Percentiles rank a stretch among this genome's conserved stretches.
Evolutionary conservation across 2,329 filamentous ascomycete species (phyloP).

Genomic region (Penicillium fuscoglaucum): DNA sequence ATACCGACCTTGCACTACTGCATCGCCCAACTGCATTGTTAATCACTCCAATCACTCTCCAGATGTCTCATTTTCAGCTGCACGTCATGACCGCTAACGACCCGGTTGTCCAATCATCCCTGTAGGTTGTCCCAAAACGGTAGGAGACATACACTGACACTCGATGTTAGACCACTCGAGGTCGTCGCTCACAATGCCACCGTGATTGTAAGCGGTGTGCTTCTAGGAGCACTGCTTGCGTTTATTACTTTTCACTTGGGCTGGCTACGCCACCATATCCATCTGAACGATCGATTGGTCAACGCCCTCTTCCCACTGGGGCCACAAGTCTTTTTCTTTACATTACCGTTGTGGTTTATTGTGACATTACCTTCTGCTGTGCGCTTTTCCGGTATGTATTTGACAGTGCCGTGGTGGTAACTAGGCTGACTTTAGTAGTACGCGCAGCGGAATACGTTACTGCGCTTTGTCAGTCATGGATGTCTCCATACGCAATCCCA

Average conservation of each 20-base stretch:
- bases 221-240: background rate
- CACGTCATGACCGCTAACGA: slow-evolving; percentile 11
- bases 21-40: background rate
- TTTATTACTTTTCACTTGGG: background rate
- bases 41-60: background rate
- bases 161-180: background rate
- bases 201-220: slow-evolving; percentile 11
- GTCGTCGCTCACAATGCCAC: slow-evolving; percentile 2
- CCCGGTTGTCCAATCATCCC: background rate
- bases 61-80: background rate
- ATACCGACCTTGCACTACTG: background rate
- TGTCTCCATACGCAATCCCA: no score
- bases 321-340: background rate
- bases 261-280: background rate
- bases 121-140: background rate
- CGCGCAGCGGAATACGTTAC: background rate
- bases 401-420: background rate
- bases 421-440: background rate
- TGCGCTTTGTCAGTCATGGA: background rate
- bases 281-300: background rate
- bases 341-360: background rate
- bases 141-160: slow-evolving; percentile 1
- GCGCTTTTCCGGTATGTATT: background rate
- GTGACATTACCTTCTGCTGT: background rate
- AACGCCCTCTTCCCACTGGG: background rate